A percentile compares a stretch with the other conserved stretches of the same genome.
These are phyloP conservation scores for Massospora cicadina DNA, from an alignment of 371 early-diverging fungal genomes.

Conservation along the genomic window DNA sequence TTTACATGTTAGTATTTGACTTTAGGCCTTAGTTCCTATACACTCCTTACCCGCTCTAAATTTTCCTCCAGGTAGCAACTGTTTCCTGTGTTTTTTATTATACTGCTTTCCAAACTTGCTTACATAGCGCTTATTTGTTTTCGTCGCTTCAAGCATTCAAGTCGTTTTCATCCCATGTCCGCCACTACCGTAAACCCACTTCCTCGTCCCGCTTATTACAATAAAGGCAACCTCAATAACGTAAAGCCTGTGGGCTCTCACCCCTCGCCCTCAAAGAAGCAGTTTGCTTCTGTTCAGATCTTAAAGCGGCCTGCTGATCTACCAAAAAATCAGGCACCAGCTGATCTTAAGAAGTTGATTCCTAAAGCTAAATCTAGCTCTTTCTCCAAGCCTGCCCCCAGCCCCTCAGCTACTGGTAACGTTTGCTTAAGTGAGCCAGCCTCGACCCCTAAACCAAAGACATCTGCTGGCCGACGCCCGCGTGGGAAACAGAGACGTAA, in stretches of 20 bases:
- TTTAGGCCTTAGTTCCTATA: no score
- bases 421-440: neutral
- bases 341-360: neutral
- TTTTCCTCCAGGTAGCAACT: no score
- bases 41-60: no score
- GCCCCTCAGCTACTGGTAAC: neutral
- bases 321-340: neutral
- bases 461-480: neutral
- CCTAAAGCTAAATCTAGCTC: neutral
- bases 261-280: neutral
- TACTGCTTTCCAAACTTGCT: neutral
- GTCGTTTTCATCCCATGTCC: neutral
- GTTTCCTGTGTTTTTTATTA: neutral
- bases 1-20: no score
- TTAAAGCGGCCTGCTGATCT: neutral
- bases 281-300: neutral
- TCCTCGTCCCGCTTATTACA: neutral
- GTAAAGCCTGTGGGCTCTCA: neutral
- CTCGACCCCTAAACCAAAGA: neutral
- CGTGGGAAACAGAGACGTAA: neutral
- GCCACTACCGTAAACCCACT: neutral
- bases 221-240: neutral
- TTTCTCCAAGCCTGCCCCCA: neutral
- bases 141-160: neutral
- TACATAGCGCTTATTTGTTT: neutral